Evolutionary conservation across 2,329 filamentous ascomycete species (phyloP), one percentile per base, ranked within the genome.

Genomic region (Thelonectria blattea): DNA sequence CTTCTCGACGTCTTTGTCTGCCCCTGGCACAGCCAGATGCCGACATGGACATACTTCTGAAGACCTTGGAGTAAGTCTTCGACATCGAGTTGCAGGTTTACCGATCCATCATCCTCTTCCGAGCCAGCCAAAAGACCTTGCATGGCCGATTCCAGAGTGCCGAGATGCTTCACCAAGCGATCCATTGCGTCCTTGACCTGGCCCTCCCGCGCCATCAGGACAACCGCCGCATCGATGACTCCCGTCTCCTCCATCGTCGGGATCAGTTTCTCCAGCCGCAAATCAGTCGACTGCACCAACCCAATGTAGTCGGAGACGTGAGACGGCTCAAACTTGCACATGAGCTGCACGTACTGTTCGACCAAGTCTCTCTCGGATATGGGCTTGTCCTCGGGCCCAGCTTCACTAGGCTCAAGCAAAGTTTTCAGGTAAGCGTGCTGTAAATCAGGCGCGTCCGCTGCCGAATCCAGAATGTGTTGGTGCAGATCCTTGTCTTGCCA

Each of bases 11-110:
- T 85, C 70, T 90, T 91, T 50, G 87, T 92, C 73, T 97, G 92
- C 1, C 90, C 88, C 75, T 96, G 92, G 69, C 95, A 98, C 12
- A 99, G 81, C 95, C 95, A 99, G 52, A 96, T 94, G 14, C 96
- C 95, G 1, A 99, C 92, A 65, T 93, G 89, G 1, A 90, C 88
- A 76, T 97, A 98, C 73, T 96, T 97, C 62, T 96, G 89, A 17
- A 99, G 79, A 1, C 90, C 88, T 58, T 87, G 85, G 4, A 97
- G 81, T 1, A 97, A 81, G 58, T 93, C 90, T 57, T 90, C 85
- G 0, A 90, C 86, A 0, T 90, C 85, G 63, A 89, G 86, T 60
- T 88, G 85, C 2, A 88, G 63, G 32, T 79, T 72, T 14, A 65
- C 50, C 2, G 79, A 76, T 1, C 82, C 78, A 57, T 89, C 84